Evolutionary conservation across 2,329 filamentous ascomycete genomes (phyloP).

Genomic region (Cercospora beticola): DNA sequence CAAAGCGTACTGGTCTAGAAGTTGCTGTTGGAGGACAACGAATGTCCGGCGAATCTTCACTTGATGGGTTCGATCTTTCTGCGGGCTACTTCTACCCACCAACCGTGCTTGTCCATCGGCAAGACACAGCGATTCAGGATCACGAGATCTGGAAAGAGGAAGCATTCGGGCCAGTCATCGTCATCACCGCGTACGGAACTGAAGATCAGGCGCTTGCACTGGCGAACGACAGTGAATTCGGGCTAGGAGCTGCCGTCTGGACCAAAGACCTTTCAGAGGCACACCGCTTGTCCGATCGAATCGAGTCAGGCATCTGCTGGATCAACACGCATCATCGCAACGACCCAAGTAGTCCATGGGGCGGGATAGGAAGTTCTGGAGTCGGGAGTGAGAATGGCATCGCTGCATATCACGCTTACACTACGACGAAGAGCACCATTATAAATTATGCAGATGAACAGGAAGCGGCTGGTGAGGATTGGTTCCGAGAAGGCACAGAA

Average conservation of each 20-base stretch:
- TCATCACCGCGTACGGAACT: constrained; percentile 45
- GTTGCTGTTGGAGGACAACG: constrained; percentile 47
- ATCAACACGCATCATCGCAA: constrained; percentile 65
- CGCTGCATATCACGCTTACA: constrained; percentile 50
- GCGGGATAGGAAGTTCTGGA: constrained; percentile 61
- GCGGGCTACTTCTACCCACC: constrained; percentile 54
- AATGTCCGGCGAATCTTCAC: constrained; percentile 48
- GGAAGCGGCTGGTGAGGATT: constrained; percentile 59
- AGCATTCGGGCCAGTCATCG: constrained; percentile 48
- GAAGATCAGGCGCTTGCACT: constrained; percentile 46
- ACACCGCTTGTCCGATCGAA: constrained; percentile 47
- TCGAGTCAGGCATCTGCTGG: constrained; percentile 70
- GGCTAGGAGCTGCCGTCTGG: constrained; percentile 53
- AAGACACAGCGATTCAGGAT: constrained; percentile 27
- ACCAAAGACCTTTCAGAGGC: constrained; percentile 55
- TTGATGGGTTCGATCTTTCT: constrained; percentile 54
- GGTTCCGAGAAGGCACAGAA: constrained; percentile 62
- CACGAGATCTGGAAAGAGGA: constrained; percentile 49
- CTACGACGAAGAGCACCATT: constrained; percentile 62
- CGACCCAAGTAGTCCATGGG: constrained; percentile 70
- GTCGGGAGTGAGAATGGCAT: constrained; percentile 72
- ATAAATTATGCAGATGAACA: constrained; percentile 65
- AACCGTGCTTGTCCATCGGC: constrained; percentile 37
- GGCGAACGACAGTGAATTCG: constrained; percentile 54
- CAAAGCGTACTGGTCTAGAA: constrained; percentile 58